Evolutionary conservation across 306 rosid genomes (phyloP).

Genomic region (Medicago ruthenica): DNA sequence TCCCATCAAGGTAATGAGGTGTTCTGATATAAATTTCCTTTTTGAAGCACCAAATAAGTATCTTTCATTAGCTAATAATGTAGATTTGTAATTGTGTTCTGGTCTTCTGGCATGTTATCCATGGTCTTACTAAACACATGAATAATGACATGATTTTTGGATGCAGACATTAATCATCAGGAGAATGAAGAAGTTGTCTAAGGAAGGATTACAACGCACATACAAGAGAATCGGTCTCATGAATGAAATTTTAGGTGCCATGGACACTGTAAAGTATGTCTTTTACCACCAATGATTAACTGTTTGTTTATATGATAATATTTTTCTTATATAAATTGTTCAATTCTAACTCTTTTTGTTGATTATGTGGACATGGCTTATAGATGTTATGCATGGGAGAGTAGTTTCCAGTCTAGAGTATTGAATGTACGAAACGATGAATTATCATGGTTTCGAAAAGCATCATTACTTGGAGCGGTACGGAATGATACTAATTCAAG

Average conservation of each 20-base stretch:
- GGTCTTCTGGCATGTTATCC: too few species aligned
- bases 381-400: slow-evolving; percentile 97
- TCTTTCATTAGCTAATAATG: too few species aligned
- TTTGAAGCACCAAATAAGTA: too few species aligned
- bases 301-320: too few species aligned
- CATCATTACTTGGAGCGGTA: slow-evolving; percentile 71
- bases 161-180: slow-evolving; percentile 62
- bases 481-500: too few species aligned
- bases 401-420: slow-evolving; percentile 88
- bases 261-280: slow-evolving; percentile 57
- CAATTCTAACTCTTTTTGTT: too few species aligned
- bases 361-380: slow-evolving; percentile 41
- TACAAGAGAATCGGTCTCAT: slow-evolving; percentile 95
- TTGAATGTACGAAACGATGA: slow-evolving; percentile 70
- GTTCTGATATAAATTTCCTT: too few species aligned
- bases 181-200: slow-evolving; percentile 75
- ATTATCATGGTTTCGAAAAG: slow-evolving; percentile 81
- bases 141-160: slow-evolving; percentile 39
- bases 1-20: too few species aligned
- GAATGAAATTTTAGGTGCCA: slow-evolving; percentile 95
- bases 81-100: too few species aligned
- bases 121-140: too few species aligned
- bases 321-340: too few species aligned
- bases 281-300: too few species aligned
- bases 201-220: slow-evolving; percentile 87